These are phyloP conservation scores for Cyclotella cryptica DNA, from an alignment of 108 stramenopile species.

Conservation along the genomic window DNA sequence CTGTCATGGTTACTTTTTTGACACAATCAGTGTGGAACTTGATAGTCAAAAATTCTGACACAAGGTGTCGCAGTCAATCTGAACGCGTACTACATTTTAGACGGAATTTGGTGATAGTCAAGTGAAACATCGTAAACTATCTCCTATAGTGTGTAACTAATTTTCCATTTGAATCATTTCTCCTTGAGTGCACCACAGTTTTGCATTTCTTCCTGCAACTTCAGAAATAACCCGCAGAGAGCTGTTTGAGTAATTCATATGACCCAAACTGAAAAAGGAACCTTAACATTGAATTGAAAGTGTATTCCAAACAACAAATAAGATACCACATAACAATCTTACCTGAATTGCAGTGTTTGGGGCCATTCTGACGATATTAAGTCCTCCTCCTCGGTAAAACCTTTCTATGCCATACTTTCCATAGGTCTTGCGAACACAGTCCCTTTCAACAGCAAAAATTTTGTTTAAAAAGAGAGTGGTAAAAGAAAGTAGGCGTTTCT, in stretches of 20 bases:
- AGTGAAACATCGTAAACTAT: neutral
- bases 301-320: neutral
- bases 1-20: too few relatives aligned
- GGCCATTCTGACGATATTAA: constrained; percentile 89
- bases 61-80: too few relatives aligned
- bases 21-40: too few relatives aligned
- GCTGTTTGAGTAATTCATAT: constrained; percentile 21
- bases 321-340: neutral
- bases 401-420: constrained; percentile 67
- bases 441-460: constrained; percentile 25
- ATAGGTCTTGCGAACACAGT: constrained; percentile 81
- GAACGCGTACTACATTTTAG: too few relatives aligned
- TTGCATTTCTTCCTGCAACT: neutral
- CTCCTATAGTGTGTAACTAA: neutral
- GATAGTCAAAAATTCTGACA: too few relatives aligned
- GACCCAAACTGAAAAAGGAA: constrained; percentile 10
- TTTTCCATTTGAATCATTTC: too few relatives aligned
- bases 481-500: neutral
- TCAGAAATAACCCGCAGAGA: constrained; percentile 38
- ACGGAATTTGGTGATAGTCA: too few relatives aligned
- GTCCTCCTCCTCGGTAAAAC: constrained; percentile 78
- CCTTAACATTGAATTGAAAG: neutral
- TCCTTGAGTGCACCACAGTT: too few relatives aligned
- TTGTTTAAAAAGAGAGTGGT: neutral
- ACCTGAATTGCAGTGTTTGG: constrained; percentile 87